Evolutionary conservation across 2,329 filamentous ascomycete species (phyloP), one percentile per base, ranked within the genome.

Genomic region (Fusarium siculi): DNA sequence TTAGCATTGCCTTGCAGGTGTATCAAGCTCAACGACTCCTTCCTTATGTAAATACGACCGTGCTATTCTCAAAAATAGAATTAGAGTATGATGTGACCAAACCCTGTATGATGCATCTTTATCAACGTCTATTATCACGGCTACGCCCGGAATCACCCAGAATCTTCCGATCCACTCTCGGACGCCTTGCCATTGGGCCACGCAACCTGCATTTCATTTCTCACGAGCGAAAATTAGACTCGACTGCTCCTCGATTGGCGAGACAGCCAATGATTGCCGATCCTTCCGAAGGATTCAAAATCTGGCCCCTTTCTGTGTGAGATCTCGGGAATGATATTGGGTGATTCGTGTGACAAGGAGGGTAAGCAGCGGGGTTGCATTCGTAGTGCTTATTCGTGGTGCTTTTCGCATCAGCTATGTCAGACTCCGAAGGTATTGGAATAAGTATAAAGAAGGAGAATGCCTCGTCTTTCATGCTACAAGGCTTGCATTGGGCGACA

Each of bases 141-240:
- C 56, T 52, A 32, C 37, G 37, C 61, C 37, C 23, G 43, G 43
- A 52, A 12, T 63, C n/a, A 43, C 56, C 21, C 30, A 32, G 37
- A 63, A 19, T 43, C 56, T 63, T 49, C 44, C 34, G 44, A 63
- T 62, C 61, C 56, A 64, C 61, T 52, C 43, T 62, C 37, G 40
- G 44, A 30, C 11, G 44, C 61, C 57, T 18, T 63, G 28, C n/a
- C 34, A 46, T 63, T 60, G 37, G 34, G 54, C 42, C 19, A 63
- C 55, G 9, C 28, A 63, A 63, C 55, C 60, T 47, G 34, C 23
- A 39, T 28, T 28, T 36, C n/a, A 25, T 11, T 14, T 2, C 30
- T 23, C 16, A n/a, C 8, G 11, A 19, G 2, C 30, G 4, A 23
- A 34, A 50, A 50, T 7, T 19, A 21, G n/a, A 23, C 16, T 36